Evolutionary conservation across 1,284 basidiomycete genomes (phyloP), one percentile per base, ranked within the genome.

Genomic region (Malassezia globosa): DNA sequence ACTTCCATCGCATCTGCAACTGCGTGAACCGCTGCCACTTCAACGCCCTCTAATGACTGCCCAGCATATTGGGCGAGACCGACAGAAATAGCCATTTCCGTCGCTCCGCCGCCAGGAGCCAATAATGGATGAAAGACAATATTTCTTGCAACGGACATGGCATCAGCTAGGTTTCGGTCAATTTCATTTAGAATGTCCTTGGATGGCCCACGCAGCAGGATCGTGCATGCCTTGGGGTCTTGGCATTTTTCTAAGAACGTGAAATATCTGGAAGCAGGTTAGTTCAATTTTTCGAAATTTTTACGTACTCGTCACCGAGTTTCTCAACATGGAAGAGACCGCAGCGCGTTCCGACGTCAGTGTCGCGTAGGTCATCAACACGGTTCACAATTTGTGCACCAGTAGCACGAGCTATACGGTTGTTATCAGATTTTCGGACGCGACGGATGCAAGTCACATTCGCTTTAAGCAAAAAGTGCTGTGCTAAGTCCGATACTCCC

Each of bases 161-260:
- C 92, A 64, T 97, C 94, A 0, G 89, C 88, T 24, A 97, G 79
- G 75, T 97, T 97, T 39, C 90, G 81, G 74, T 97, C 92, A 63
- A 96, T 87, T 75, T 97, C 92, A 74, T 96, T 94, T 36, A 97
- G 77, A 64, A 97, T 89, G 69, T 97, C 92, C 74, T 97, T 97
- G 6, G 87, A 92, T 0, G 92, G 92, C 1, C 92, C 92, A 35
- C 92, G 87, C n/a, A 97, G 83, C 43, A 97, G 80, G 73, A 97
- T 90, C 7, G 92, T 96, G 78, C 92, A 97, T 2, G 94, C 92
- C 75, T 95, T 95, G 24, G 92, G 92, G n/a, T 80, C 78, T 38
- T 77, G 77, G 77, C 94, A 97, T 72, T 88, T 81, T 29, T 86
- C 87, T 48, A 96, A 78, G 81, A 95, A 96, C 35, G 90, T 85